Evolutionary conservation across 1,284 basidiomycete species (phyloP).

Genomic region (Neonothopanus nambi): DNA sequence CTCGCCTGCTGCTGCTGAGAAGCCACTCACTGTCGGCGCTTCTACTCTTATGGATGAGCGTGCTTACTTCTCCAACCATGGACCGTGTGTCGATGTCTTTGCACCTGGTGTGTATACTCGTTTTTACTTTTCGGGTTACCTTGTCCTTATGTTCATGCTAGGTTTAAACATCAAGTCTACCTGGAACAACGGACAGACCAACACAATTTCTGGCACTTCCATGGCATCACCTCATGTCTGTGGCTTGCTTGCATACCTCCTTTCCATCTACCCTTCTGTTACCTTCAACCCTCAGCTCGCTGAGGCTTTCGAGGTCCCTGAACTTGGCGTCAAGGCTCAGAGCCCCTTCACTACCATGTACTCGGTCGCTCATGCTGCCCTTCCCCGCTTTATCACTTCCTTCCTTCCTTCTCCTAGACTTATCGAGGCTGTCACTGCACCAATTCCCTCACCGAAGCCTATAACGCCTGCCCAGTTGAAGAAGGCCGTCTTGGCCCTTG

Average conservation of each 20-base stretch:
- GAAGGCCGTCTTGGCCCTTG: constrained; percentile 67
- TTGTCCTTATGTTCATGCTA: constrained; percentile 18
- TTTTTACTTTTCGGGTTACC: background rate
- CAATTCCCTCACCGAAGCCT: constrained; percentile 39
- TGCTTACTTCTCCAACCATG: constrained; percentile 88
- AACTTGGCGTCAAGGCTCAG: constrained; percentile 22
- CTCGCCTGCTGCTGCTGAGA: constrained; percentile 76
- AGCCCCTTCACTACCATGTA: constrained; percentile 43
- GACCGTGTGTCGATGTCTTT: constrained; percentile 81
- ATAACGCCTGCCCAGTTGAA: constrained; percentile 73
- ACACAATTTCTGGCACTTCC: constrained; percentile 75
- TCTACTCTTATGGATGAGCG: constrained; percentile 80
- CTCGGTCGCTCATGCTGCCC: constrained; percentile 48
- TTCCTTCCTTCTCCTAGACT: constrained; percentile 62
- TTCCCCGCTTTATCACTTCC: constrained; percentile 59
- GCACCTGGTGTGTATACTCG: constrained; percentile 63
- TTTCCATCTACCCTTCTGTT: constrained; percentile 73
- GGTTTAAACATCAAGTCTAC: constrained; percentile 81
- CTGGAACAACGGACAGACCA: constrained; percentile 66
- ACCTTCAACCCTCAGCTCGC: constrained; percentile 55
- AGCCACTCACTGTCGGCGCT: constrained; percentile 86
- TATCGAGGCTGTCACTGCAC: constrained; percentile 42
- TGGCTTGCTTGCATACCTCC: constrained; percentile 81
- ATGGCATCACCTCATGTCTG: constrained; percentile 73
- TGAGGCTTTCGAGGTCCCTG: constrained; percentile 26